Base-by-base conservation (phyloP, 192 early-diverging fungal genomes). In the Coemansia interrupta region DNA sequence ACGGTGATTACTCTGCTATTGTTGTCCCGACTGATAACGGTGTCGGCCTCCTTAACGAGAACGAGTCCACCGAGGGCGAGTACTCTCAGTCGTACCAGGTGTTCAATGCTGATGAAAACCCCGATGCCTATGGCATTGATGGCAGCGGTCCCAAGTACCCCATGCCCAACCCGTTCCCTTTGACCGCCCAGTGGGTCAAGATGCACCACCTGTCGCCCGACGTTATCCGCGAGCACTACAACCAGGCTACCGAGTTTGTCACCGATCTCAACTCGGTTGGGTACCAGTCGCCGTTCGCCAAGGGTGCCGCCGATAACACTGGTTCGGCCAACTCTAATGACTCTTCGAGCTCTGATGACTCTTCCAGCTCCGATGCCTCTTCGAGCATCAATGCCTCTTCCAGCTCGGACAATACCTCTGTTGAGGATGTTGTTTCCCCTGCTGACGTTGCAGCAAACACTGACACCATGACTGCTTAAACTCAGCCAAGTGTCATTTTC, bases 221-320 rank as follows among this genome's bases (percentile, higher is more conserved):
- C 14, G 70, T 69, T 46, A 56, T 78, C 58, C 70, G 61, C 58
- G 32, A 67, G 64, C 43, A 68, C 68, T 78, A 78, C 32, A 23
- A 28, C 5, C 24, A 61, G 28, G 68, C 74, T 40, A 57, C 30
- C 51, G 55, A 69, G 61, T 79, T 79, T 70, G 70, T 73, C 15
- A n/a, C 20, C 26, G 76, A 79, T 42, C 60, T 79, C 61, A 79
- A 72, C 55, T 32, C 41, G 30, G 59, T 50, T 39, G 62, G 58
- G 17, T 78, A 73, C 66, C 70, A 72, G 62, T 78, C 76, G 62
- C 70, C 76, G 0, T 78, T 60, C 42, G 73, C 68, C 52, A 67
- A 67, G 64, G 58, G 55, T 40, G 58, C 52, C 12, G 5, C 58
- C 49, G 53, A 43, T 41, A 32, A 58, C 19, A 18, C 46, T 30